Evolutionary conservation across 352 stramenopile species (phyloP).

Genomic region (Nothophytophthora sp.): DNA sequence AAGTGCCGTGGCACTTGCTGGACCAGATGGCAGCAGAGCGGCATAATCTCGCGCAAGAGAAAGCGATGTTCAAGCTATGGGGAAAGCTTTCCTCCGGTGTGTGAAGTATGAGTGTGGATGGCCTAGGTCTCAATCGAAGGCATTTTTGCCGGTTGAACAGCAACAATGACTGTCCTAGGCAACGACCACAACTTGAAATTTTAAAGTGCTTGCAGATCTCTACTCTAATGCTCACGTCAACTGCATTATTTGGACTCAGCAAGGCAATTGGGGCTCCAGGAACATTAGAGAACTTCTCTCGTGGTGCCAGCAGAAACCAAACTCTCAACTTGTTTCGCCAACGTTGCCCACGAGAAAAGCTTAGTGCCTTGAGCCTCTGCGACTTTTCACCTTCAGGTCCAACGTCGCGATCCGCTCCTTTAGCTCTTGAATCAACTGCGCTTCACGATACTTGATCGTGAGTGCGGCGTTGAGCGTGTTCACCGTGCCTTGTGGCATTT

Average conservation of each 20-base stretch:
- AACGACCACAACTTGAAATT: no score
- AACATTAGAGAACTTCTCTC: neutral
- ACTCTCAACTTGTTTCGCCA: no score
- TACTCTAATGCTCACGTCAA: no score
- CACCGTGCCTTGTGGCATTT: constrained; percentile 51
- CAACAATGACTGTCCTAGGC: no score
- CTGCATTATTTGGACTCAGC: no score
- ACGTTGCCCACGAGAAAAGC: no score
- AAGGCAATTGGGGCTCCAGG: no score
- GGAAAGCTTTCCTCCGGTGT: constrained; percentile 22
- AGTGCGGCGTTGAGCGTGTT: constrained; percentile 52
- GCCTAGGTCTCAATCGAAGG: no score
- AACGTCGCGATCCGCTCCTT: constrained; percentile 34
- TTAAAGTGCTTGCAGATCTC: no score
- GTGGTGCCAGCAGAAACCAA: no score
- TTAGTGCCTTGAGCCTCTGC: constrained; percentile 32
- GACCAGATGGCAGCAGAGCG: constrained; percentile 60
- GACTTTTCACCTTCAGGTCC: constrained; percentile 28
- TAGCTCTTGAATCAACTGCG: constrained; percentile 42
- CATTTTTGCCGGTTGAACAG: no score
- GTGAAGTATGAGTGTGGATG: no score
- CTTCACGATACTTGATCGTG: constrained; percentile 42
- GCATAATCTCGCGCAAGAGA: constrained; percentile 51
- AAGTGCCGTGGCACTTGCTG: constrained; percentile 72
- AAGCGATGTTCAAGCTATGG: constrained; percentile 62